Evolutionary conservation across 1,139 yeast genomes (phyloP).

Genomic region (Saccharomycopsis hybrid): DNA sequence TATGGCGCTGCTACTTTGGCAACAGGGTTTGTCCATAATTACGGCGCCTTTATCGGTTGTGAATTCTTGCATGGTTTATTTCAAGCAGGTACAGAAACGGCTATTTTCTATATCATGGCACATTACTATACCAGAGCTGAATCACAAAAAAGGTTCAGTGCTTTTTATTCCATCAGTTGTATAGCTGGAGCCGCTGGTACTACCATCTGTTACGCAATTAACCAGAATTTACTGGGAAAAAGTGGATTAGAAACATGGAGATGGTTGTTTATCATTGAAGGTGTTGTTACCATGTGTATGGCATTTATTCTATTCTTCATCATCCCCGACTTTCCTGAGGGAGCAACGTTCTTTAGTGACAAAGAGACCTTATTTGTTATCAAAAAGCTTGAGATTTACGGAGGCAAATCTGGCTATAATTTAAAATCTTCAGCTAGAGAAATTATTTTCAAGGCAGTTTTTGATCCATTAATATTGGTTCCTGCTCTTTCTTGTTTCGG

Average conservation of each 20-base stretch:
- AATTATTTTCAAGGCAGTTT: conserved; percentile 36
- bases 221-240: conserved; percentile 37
- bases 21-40: conserved; percentile 55
- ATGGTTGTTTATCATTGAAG: conserved; percentile 71
- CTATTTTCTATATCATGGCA: conserved; percentile 61
- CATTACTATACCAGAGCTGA: conserved; percentile 38
- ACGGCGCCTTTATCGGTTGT: conserved; percentile 53
- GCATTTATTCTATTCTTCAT: conserved; percentile 41
- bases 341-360: conserved; percentile 43
- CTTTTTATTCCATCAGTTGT: conserved; percentile 63
- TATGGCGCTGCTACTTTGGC: conserved; percentile 56
- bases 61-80: conserved; percentile 58
- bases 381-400: conserved; percentile 44
- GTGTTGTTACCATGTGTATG: conserved; percentile 37
- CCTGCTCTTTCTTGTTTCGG: conserved; percentile 60
- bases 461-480: conserved; percentile 36
- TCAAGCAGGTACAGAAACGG: conserved; percentile 69
- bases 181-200: conserved; percentile 77
- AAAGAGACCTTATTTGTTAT: conserved; percentile 46
- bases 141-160: conserved; percentile 61
- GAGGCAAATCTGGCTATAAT: conserved; percentile 41
- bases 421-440: conserved; percentile 10
- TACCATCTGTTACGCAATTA: conserved; percentile 46
- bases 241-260: conserved; percentile 52
- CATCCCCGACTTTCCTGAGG: conserved; percentile 51